A percentile compares a stretch with the other conserved stretches of the same genome.
Evolutionary conservation across 2,329 filamentous ascomycete genomes (phyloP).

Genomic region (Colletotrichum paranaense): DNA sequence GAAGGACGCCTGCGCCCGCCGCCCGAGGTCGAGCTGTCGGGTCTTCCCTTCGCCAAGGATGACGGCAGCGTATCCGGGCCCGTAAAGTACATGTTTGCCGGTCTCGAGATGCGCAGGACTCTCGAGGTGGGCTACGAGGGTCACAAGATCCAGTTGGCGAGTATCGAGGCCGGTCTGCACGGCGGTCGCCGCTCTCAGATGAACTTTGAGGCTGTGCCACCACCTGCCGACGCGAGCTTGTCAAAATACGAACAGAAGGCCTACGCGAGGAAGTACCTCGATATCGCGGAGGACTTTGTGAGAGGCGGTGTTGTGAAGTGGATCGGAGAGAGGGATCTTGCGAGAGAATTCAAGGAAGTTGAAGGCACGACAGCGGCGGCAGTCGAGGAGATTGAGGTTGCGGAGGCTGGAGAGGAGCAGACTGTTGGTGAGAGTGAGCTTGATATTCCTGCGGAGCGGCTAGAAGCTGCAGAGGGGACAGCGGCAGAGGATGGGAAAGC

Average conservation of each 20-base stretch:
- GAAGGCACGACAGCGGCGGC: background rate
- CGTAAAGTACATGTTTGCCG: slow-evolving; percentile 54
- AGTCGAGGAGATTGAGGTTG: background rate
- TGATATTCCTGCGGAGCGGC: background rate
- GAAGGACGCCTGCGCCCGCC: slow-evolving; percentile 55
- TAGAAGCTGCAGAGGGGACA: too few relatives aligned
- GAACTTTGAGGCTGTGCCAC: slow-evolving; percentile 48
- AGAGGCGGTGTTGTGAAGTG: slow-evolving; percentile 17
- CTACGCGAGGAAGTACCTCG: background rate
- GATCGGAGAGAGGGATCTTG: slow-evolving; percentile 17
- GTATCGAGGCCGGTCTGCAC: slow-evolving; percentile 62
- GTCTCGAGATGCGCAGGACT: slow-evolving; percentile 63
- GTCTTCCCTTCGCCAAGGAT: background rate
- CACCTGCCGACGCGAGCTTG: background rate
- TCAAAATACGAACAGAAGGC: background rate
- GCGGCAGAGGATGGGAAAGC: background rate
- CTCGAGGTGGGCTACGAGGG: slow-evolving; percentile 54
- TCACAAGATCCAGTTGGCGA: slow-evolving; percentile 62
- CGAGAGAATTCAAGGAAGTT: background rate
- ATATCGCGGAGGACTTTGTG: slow-evolving; percentile 2
- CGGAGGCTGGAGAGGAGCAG: background rate
- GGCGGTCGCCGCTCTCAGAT: slow-evolving; percentile 64
- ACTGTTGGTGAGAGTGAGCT: background rate
- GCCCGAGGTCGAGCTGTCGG: slow-evolving; percentile 39
- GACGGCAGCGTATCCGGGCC: background rate